Evolutionary conservation across 331 rosid genomes (phyloP), one percentile per base, ranked within the genome.

Genomic region (Rosa hybrid): DNA sequence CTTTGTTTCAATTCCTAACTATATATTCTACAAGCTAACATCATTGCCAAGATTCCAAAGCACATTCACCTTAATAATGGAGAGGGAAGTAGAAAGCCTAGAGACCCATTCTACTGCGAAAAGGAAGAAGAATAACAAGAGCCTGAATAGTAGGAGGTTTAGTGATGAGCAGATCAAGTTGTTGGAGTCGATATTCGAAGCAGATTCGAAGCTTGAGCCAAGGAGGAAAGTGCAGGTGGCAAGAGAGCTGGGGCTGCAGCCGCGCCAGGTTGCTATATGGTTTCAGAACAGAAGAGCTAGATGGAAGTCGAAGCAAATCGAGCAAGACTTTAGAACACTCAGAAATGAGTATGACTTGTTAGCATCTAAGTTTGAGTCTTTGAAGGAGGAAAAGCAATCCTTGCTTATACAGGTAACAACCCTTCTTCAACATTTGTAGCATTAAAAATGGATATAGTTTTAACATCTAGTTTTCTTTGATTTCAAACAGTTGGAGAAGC

Each of bases 221-320:
- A 89, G 84, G 85, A 91, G 90, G 90, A 93, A 90, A 91, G 59
- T 90, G 82, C 90, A 93, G 63, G 76, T 95, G 1, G 98, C 98
- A 17, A 82, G 87, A 80, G 93, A 95, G 82, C 91, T 95, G 51
- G 98, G 97, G 23, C 74, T 95, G 79, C 99, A 95, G 45, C 99
- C 99, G 38, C 89, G 96, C 67, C 99, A 95, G 79, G 95, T 95
- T 45, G 93, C 99, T 17, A 93, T 93, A 75, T 95, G 99, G 99
- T 95, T 95, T 80, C 99, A 95, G 82, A 95, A 95, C 77, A 88
- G 88, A 84, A 90, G 99, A 78, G 98, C 98, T 18, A 90, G 99
- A 82, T 90, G 99, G 93, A 95, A 90, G 86, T 91, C 99, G 3
- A 95, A 91, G 50, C 86, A 90, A 82, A 84, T 91, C 7, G 97